Base-by-base conservation (phyloP, 2,329 filamentous ascomycete species). In the Basipetospora chlamydospora region DNA sequence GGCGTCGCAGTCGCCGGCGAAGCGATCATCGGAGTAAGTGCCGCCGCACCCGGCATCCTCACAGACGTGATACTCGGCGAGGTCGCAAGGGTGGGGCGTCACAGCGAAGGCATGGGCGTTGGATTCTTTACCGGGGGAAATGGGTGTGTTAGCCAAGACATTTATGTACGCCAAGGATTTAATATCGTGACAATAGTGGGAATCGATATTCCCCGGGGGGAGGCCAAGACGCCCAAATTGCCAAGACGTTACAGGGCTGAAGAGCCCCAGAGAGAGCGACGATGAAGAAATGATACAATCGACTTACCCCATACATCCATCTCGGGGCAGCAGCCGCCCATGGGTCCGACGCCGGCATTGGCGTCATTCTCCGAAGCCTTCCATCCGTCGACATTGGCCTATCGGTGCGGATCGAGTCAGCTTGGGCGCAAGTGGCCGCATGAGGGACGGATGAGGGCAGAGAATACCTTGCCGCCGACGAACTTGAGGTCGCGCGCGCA, bases 11-110 rank as follows among this genome's bases (percentile, higher is more conserved):
- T 67, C 56, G 37, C 76, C 75, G 18, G 49, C 58, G 50, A 80
- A 80, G 43, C 76, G 72, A 46, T 65, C 56, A 34, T 46, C 37
- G 36, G 56, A 59, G 48, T 67, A 70, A 25, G 66, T 63, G 40
- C 66, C 73, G 40, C 71, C 71, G 45, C 70, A 75, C 5, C 41
- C 40, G 42, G 67, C 55, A 15, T 61, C 61, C 0, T 44, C 50
- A 61, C 74, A 79, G 39, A 64, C 60, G 38, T 53, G 52, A 46
- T 70, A 64, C 35, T 61, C 64, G 30, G 59, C 53, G 40, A 51
- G 57, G 38, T 56, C 58, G 63, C 77, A 81, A 29, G 73, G 65
- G 53, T 82, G 77, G 13, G 77, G 73, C 5, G 77, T 81, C 22
- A 25, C 22, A 25, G 26, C 26, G 10, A 6, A 28, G 6, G 26